Base-by-base conservation (phyloP, 2,329 filamentous ascomycete species). In the Ophiostoma quercus region DNA sequence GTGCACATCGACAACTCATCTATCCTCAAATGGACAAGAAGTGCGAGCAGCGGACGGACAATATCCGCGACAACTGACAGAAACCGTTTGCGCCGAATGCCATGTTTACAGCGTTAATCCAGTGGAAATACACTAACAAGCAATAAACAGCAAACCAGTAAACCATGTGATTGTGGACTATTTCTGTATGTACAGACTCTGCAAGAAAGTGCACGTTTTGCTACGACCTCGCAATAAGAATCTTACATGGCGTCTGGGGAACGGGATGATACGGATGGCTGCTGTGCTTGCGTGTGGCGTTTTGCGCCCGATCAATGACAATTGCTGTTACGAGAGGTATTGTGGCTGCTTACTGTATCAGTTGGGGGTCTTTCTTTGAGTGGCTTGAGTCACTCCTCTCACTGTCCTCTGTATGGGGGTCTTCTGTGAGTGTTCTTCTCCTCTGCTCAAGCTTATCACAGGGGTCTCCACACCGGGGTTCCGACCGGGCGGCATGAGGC, bases 331-430 rank as follows among this genome's bases (percentile, higher is more conserved):
- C 51, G 22, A 57, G 51, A 57, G n/a, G 11, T 22, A 47, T 47
- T n/a, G 51, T 57, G 51, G 51, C 51, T 57, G 51, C 51, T 25
- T 57, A 57, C 51, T 47, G 43, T n/a, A 47, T 47, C 43, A n/a
- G 43, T n/a, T 47, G 43, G 43, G 43, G 43, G 16, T 47, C 14
- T 34, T 29, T 29, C 41, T 16, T 43, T n/a, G 43, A 47, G 14
- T 47, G 25, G 25, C 25, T 29, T 8, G 3, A 12, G 51, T 57
- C 7, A 12, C 39, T 12, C 12, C 34, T 34, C 11, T 14, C 11
- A 14, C 3, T 39, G 37, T 39, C 37, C 41, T n/a, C n/a, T n/a
- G n/a, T n/a, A n/a, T n/a, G n/a, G n/a, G n/a, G n/a, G n/a, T n/a
- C n/a, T n/a, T n/a, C n/a, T n/a, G n/a, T n/a, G n/a, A n/a, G n/a